These are phyloP conservation scores for Porpolomopsis calyptriformis DNA, from an alignment of 768 basidiomycete species.

Conservation along the genomic window DNA sequence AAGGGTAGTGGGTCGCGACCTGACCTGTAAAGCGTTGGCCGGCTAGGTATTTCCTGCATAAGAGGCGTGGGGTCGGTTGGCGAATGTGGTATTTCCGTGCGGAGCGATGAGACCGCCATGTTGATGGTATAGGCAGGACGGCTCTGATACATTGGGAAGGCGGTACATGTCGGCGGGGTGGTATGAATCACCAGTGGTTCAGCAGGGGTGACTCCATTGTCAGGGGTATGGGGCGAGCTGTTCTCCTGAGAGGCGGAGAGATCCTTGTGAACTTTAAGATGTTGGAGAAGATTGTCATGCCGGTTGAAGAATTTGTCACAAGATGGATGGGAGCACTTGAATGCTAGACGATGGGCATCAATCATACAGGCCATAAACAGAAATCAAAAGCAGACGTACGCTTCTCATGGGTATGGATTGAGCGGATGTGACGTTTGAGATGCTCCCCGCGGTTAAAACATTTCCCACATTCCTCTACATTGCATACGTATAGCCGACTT, in stretches of 20 bases:
- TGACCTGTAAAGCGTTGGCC: too few relatives aligned
- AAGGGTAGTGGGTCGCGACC: too few relatives aligned
- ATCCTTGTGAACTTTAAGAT: conserved; percentile 58
- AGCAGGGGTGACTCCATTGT: not conserved
- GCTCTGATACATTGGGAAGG: conserved; percentile 7
- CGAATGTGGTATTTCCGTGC: conserved; percentile 9
- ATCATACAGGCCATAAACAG: not conserved
- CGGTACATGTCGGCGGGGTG: conserved; percentile 4
- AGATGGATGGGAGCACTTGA: conserved; percentile 53
- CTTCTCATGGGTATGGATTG: conserved; percentile 69
- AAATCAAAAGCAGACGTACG: conserved; percentile 37
- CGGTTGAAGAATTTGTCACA: conserved; percentile 72
- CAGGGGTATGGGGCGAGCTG: not conserved
- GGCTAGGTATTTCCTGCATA: too few relatives aligned
- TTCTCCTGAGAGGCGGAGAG: conserved; percentile 5
- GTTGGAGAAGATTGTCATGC: conserved; percentile 73
- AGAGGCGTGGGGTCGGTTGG: conserved; percentile 1
- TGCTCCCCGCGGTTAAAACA: conserved; percentile 68
- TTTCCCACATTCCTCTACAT: conserved; percentile 60
- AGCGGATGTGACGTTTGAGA: conserved; percentile 64
- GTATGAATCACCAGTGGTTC: conserved; percentile 2
- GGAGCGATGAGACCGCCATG: conserved; percentile 12
- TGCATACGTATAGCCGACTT: conserved; percentile 43
- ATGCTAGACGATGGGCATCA: conserved; percentile 34
- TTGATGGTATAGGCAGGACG: conserved; percentile 5